Evolutionary conservation across 139 green algal genomes (phyloP).

Genomic region (Tetraselmis chui): DNA sequence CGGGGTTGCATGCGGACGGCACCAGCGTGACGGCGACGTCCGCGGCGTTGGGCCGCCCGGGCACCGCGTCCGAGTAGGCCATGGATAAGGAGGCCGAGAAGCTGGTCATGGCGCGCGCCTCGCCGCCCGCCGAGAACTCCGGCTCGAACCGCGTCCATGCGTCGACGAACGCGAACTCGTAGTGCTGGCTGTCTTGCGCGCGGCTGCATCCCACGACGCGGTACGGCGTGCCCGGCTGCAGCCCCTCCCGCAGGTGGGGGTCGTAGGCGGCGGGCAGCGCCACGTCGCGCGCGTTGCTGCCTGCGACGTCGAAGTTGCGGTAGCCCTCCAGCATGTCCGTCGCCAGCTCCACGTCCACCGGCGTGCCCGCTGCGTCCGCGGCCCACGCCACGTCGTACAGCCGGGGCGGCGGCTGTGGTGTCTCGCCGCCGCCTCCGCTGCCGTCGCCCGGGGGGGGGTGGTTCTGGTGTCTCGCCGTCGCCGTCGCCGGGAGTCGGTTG

Average conservation of each 20-base stretch:
- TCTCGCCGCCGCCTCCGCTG: no score
- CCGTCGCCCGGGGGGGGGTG: no score
- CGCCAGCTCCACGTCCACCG: background rate
- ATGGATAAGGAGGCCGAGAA: background rate
- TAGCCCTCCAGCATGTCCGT: background rate
- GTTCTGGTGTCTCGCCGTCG: no score
- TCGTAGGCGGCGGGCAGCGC: background rate
- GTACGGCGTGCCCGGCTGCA: background rate
- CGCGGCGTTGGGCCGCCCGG: background rate
- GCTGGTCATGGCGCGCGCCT: background rate
- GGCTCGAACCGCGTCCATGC: background rate
- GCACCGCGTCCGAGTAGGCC: background rate
- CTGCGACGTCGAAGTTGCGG: background rate
- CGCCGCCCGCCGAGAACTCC: background rate
- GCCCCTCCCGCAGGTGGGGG: background rate
- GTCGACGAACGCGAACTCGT: background rate
- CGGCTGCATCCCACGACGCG: no score
- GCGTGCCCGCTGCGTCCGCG: background rate
- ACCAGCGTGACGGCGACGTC: background rate
- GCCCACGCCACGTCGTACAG: background rate
- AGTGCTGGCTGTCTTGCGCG: background rate
- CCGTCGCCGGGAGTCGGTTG: no score
- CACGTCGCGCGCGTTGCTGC: background rate
- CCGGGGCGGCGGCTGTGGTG: no score
- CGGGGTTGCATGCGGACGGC: background rate